Evolutionary conservation across 2,329 filamentous ascomycete genomes (phyloP), one percentile per base, ranked within the genome.

Genomic region (Claviceps capensis): DNA sequence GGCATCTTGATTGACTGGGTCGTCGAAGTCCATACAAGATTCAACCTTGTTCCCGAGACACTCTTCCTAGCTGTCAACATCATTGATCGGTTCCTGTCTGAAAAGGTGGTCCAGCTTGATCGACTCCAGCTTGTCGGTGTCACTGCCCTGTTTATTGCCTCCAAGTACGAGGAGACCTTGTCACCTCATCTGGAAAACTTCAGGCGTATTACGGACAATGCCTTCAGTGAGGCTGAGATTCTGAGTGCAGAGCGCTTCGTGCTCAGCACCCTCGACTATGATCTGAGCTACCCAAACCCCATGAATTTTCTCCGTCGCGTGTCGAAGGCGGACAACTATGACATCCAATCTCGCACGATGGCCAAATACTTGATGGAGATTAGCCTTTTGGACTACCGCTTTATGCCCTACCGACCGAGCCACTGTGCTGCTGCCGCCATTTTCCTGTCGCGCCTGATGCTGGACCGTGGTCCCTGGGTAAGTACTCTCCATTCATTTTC

Each of bases 241-340:
- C 78, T 98, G 41, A 91, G 88, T 64, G 93, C 93, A n/a, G 93
- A 98, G 71, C 86, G 93, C 59, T 95, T 94, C 67, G 84, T 98
- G 58, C 83, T 98, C 50, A 81, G 82, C 58, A 89, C 89, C 5
- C 79, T 98, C 55, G 85, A 96, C 72, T 98, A 96, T 68, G 91
- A 98, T 66, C 82, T 98, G 57, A 96, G 90, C 74, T 98, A 96
- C 65, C 93, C 93, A 52, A 98, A 98, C 71, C 93, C 93, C 22
- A 98, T 98, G 93, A 98, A 98, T 78, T 98, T 98, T 74, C 81
- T 98, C 55, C 88, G 93, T 58, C 87, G 94, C 60, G 95, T 98
- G 69, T 97, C 91, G 56, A 98, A 98, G 77, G 94, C 93, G 63
- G 94, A 98, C 73, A 93, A 95, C 75, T 98, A 98, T 72, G 91